phyloP scores from a whole-genome alignment of 2,329 filamentous ascomycete genomes.

The Fusarium continuum region DNA sequence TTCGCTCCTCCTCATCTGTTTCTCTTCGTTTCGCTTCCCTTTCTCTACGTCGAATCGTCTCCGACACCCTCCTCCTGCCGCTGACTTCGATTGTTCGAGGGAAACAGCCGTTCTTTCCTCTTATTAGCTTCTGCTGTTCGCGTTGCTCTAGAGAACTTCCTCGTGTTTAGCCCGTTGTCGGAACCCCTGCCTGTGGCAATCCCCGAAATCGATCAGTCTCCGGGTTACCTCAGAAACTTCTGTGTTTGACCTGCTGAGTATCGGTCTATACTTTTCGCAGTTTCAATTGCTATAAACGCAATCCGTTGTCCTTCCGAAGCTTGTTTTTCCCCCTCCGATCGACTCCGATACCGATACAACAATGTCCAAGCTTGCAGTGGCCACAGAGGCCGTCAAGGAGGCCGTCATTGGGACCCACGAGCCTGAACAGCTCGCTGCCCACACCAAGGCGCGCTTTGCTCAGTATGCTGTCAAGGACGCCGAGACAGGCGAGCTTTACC shows the following conservation, averaged over 20 bases:
- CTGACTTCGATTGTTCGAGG: slow-evolving; percentile 28
- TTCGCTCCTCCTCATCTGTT: slow-evolving; percentile 30
- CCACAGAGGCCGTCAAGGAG: slow-evolving; percentile 81
- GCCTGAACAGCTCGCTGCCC: slow-evolving; percentile 71
- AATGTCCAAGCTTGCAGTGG: slow-evolving; percentile 56
- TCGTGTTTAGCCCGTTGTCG: slow-evolving; percentile 29
- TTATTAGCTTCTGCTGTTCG: slow-evolving; percentile 16
- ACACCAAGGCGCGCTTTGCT: slow-evolving; percentile 79
- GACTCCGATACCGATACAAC: slow-evolving; percentile 34
- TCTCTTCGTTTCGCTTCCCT: slow-evolving; percentile 16
- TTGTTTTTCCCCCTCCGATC: slow-evolving; percentile 27
- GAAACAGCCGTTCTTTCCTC: slow-evolving; percentile 13
- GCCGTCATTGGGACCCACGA: slow-evolving; percentile 73
- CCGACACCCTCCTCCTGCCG: slow-evolving; percentile 19
- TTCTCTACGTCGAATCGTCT: slow-evolving; percentile 23
- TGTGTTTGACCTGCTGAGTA: slow-evolving; percentile 16
- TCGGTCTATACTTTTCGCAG: slow-evolving; percentile 14
- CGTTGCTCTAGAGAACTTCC: slow-evolving; percentile 20
- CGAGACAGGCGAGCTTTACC: slow-evolving; percentile 77
- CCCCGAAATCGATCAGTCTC: slow-evolving; percentile 17
- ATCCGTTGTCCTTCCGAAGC: slow-evolving; percentile 13
- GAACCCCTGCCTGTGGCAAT: slow-evolving; percentile 25
- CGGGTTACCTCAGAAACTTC: neutral
- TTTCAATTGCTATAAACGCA: slow-evolving; percentile 35
- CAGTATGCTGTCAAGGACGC: slow-evolving; percentile 80